These are phyloP conservation scores for Ophiobolus disseminans DNA, from an alignment of 2,329 filamentous ascomycete species.

Conservation along the genomic window DNA sequence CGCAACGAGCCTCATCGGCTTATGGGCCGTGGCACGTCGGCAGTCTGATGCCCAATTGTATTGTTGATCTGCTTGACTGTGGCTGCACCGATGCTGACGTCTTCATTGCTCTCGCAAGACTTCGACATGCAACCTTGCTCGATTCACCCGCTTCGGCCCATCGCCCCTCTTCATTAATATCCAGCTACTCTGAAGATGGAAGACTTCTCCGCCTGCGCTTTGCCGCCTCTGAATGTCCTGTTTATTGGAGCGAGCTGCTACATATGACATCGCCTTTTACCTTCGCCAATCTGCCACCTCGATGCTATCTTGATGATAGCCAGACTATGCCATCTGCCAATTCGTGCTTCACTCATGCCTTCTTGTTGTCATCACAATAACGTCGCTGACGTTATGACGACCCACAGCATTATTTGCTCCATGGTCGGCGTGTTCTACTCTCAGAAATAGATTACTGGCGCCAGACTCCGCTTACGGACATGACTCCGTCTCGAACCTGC, in stretches of 20 bases:
- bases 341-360: too few species aligned
- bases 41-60: constrained; percentile 12
- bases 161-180: constrained; percentile 33
- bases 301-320: too few species aligned
- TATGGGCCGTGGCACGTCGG: constrained; percentile 13
- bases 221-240: too few species aligned
- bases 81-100: constrained; percentile 5
- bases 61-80: neutral
- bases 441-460: constrained; percentile 18
- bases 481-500: constrained; percentile 19
- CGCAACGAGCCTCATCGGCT: constrained; percentile 17
- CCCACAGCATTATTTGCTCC: too few species aligned
- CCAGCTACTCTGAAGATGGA: constrained; percentile 22
- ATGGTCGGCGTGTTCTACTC: neutral
- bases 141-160: constrained; percentile 29
- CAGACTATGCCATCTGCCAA: too few species aligned
- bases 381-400: too few species aligned
- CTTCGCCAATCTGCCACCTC: too few species aligned
- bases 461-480: constrained; percentile 23
- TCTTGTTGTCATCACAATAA: too few species aligned
- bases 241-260: neutral
- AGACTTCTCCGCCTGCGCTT: neutral
- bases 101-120: constrained; percentile 4
- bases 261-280: constrained; percentile 15
- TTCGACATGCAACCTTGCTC: constrained; percentile 18